phyloP scores from a whole-genome alignment of 495 filamentous ascomycete genomes.

The Xylaria castorea region DNA sequence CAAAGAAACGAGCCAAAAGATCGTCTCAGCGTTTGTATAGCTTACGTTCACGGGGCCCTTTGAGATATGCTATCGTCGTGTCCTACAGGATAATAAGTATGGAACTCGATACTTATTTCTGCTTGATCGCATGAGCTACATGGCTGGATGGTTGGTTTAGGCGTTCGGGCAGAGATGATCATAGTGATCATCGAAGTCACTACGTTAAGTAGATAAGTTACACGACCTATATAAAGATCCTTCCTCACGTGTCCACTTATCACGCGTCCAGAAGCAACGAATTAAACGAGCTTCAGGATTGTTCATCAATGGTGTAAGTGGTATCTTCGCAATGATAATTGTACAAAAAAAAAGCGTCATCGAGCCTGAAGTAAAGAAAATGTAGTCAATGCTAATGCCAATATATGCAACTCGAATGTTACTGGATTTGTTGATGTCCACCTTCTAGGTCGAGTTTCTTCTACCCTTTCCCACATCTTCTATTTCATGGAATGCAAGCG shows the following conservation, averaged over 20 bases:
- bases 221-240: background rate
- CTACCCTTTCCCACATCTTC: background rate
- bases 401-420: background rate
- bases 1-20: no score
- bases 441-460: background rate
- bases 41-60: background rate
- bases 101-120: background rate
- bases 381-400: constrained; percentile 1
- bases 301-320: background rate
- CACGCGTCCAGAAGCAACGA: background rate
- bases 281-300: background rate
- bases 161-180: background rate
- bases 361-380: background rate
- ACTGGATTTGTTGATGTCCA: background rate
- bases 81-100: background rate
- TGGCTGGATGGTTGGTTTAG: background rate
- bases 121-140: background rate
- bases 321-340: constrained; percentile 18
- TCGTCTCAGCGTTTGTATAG: background rate
- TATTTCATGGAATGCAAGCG: background rate
- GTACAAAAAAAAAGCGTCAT: background rate
- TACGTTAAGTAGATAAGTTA: background rate
- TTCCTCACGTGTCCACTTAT: background rate
- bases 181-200: background rate
- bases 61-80: background rate